Evolutionary conservation across 305 asterid species (phyloP).

Genomic region (Fraxinus floribunda): DNA sequence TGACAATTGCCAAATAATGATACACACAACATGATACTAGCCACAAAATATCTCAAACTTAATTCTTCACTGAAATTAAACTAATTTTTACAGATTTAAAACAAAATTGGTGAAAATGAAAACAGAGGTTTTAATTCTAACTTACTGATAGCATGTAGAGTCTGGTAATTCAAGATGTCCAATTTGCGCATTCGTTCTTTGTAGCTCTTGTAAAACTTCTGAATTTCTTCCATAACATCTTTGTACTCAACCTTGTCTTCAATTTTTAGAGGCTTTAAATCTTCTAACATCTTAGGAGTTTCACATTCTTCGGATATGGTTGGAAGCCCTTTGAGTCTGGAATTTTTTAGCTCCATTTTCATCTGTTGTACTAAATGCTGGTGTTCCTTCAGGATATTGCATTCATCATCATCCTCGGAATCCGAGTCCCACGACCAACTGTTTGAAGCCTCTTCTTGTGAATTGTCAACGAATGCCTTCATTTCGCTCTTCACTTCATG

Average conservation of each 20-base stretch:
- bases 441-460: constrained; percentile 4
- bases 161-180: constrained; percentile 88
- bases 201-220: constrained; percentile 69
- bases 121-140: constrained; percentile 6
- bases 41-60: neutral
- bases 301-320: constrained; percentile 89
- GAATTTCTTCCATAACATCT: constrained; percentile 64
- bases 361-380: constrained; percentile 68
- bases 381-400: constrained; percentile 62
- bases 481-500: constrained; percentile 5
- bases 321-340: constrained; percentile 63
- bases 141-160: constrained; percentile 86
- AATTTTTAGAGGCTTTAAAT: constrained; percentile 61
- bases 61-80: neutral
- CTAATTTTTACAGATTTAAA: neutral
- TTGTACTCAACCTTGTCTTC: constrained; percentile 64
- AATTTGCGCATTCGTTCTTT: constrained; percentile 67
- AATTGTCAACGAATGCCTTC: constrained; percentile 1
- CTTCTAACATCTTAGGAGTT: constrained; percentile 52
- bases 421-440: constrained; percentile 34
- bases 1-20: neutral
- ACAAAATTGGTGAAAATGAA: neutral
- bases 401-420: constrained; percentile 48
- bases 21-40: neutral
- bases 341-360: constrained; percentile 71